Percentiles rank a stretch among this genome's conserved stretches.
Conservation (phyloP, 1,284 basidiomycete genomes). For the Trichosporon coremiiforme region DNA sequence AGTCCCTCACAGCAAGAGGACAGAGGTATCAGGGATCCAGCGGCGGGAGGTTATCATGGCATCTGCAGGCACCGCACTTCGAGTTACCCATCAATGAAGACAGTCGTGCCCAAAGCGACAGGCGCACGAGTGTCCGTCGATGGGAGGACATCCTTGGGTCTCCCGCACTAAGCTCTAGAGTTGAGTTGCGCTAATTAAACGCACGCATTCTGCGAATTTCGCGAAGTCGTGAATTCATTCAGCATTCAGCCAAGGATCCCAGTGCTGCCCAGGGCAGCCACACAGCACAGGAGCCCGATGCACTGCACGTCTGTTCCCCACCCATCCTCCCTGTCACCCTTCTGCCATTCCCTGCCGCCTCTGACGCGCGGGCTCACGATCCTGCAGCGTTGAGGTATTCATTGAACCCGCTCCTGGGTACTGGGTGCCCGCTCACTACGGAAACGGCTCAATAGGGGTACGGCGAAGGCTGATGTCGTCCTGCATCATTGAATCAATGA, state of each 20-base stretch:
- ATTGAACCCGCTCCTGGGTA: not conserved
- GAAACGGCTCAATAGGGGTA: too few relatives aligned
- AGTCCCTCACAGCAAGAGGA: not conserved
- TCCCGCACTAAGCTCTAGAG: conserved; percentile 10
- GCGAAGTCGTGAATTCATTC: conserved; percentile 6
- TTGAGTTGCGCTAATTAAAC: conserved; percentile 1
- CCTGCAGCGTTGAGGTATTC: not conserved
- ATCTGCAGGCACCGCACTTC: not conserved
- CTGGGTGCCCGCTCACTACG: too few relatives aligned
- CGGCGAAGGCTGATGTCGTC: not conserved
- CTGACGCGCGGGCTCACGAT: not conserved
- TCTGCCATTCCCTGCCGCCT: not conserved
- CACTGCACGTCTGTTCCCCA: not conserved
- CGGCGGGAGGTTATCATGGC: not conserved
- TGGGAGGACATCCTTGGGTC: not conserved
- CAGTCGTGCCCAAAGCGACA: not conserved
- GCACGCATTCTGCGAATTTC: conserved; percentile 9
- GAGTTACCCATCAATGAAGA: not conserved
- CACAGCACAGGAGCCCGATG: not conserved
- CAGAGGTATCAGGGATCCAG: not conserved
- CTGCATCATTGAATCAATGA: not conserved
- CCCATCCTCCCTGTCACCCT: too few relatives aligned
- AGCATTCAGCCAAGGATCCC: not conserved
- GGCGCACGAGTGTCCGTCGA: too few relatives aligned
- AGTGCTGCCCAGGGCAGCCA: not conserved